These are phyloP conservation scores for Colletotrichum aenigma DNA, from an alignment of 2,329 filamentous ascomycete species.

Conservation along the genomic window DNA sequence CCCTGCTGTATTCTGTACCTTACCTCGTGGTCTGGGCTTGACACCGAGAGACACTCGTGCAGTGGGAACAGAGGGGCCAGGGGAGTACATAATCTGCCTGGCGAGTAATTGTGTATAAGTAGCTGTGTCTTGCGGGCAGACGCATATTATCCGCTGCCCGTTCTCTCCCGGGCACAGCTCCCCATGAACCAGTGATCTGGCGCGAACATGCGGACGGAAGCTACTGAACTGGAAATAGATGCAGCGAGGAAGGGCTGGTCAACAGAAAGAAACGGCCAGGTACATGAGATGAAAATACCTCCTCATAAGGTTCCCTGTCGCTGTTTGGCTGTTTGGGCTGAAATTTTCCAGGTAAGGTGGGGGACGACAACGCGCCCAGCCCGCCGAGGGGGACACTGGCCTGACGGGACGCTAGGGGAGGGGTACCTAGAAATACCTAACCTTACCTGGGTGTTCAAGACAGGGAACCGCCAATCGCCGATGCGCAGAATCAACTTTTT, in stretches of 20 bases:
- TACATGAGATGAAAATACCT: background rate
- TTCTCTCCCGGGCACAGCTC: background rate
- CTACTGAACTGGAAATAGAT: background rate
- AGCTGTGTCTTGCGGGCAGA: background rate
- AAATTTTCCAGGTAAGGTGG: constrained; percentile 2
- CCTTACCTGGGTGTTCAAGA: background rate
- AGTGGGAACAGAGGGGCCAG: background rate
- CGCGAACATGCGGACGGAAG: background rate
- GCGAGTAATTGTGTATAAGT: background rate
- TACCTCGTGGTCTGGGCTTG: background rate
- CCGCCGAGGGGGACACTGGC: background rate
- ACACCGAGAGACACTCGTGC: background rate
- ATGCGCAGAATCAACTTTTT: constrained; percentile 15
- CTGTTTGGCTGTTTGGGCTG: constrained; percentile 10
- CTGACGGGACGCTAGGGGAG: background rate
- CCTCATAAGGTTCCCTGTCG: background rate
- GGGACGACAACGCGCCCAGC: background rate
- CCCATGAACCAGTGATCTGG: background rate
- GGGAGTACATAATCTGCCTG: background rate
- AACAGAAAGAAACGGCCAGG: background rate
- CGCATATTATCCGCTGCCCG: background rate
- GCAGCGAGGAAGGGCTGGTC: background rate
- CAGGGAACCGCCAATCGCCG: background rate
- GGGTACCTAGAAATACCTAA: background rate
- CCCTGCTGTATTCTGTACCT: background rate